phyloP scores from a whole-genome alignment of 1,139 yeast genomes.

The Hansenula sp. region DNA sequence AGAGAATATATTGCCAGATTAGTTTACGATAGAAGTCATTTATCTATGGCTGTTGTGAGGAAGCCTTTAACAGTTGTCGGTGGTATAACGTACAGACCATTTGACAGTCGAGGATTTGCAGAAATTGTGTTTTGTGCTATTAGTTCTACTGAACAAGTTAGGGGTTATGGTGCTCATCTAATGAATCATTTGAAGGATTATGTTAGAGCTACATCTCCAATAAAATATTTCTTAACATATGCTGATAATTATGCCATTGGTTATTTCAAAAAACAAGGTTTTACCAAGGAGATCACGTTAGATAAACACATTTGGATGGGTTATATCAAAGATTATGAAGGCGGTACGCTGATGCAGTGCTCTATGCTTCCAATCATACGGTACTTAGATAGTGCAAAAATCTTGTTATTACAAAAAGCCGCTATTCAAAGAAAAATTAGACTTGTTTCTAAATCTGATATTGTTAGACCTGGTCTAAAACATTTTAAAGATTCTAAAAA shows the following conservation, averaged over 20 bases:
- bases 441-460: slow-evolving; percentile 72
- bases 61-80: slow-evolving; percentile 95
- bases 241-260: slow-evolving; percentile 99
- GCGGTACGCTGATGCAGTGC: slow-evolving; percentile 98
- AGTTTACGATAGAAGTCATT: slow-evolving; percentile 90
- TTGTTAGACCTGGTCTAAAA: slow-evolving; percentile 78
- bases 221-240: slow-evolving; percentile 86
- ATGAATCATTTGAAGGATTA: slow-evolving; percentile 98
- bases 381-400: slow-evolving; percentile 85
- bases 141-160: slow-evolving; percentile 93
- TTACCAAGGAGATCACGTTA: slow-evolving; percentile 87
- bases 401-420: slow-evolving; percentile 82
- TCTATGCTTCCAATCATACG: slow-evolving; percentile 85
- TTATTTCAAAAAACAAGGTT: slow-evolving; percentile 95
- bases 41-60: slow-evolving; percentile 93
- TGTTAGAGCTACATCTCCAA: slow-evolving; percentile 83
- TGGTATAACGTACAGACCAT: slow-evolving; percentile 95
- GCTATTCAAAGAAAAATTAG: slow-evolving; percentile 85
- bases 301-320: slow-evolving; percentile 96
- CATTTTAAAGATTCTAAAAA: slow-evolving; percentile 56
- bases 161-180: slow-evolving; percentile 97
- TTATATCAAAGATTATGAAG: slow-evolving; percentile 96
- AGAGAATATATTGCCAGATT: slow-evolving; percentile 91
- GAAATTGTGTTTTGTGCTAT: slow-evolving; percentile 98
- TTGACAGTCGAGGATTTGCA: slow-evolving; percentile 86